Evolutionary conservation across 108 stramenopile genomes (phyloP).

Genomic region (Cyclostephanos tholiformis): DNA sequence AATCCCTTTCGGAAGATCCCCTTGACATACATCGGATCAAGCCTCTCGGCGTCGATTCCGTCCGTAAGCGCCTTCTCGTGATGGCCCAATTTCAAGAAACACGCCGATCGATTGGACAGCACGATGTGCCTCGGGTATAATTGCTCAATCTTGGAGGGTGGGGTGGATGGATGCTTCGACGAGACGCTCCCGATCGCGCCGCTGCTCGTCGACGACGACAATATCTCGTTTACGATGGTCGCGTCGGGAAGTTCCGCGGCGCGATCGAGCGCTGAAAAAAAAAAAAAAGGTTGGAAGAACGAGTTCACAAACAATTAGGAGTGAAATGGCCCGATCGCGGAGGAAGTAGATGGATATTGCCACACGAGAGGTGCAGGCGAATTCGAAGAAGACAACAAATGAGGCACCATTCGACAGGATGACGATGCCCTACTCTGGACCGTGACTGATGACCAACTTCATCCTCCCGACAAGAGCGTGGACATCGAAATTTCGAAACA

Average conservation of each 20-base stretch:
- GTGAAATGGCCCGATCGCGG: no score
- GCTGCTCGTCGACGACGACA: conserved; percentile 5
- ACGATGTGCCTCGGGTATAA: conserved; percentile 79
- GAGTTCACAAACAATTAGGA: no score
- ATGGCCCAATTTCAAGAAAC: conserved; percentile 89
- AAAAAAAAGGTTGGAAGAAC: no score
- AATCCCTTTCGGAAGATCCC: conserved; percentile 86
- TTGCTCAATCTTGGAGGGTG: conserved; percentile 20
- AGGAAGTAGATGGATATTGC: no score
- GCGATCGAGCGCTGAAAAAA: conserved; percentile 65
- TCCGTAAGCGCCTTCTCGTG: conserved; percentile 89
- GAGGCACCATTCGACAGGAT: no score
- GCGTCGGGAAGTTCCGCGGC: conserved; percentile 79
- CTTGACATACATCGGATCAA: conserved; percentile 85
- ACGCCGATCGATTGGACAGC: conserved; percentile 85
- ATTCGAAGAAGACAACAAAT: no score
- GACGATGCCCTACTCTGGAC: no score
- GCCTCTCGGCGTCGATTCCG: conserved; percentile 56
- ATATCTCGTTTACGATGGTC: conserved; percentile 26
- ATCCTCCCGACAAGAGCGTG: no score
- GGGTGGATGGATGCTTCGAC: background rate
- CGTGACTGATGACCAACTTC: no score
- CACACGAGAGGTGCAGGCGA: no score
- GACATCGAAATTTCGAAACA: no score
- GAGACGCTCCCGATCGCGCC: no score